Percentiles rank a stretch among this genome's conserved stretches.
Evolutionary conservation across 352 stramenopile genomes (phyloP).

Genomic region (Globisporangium canariense): DNA sequence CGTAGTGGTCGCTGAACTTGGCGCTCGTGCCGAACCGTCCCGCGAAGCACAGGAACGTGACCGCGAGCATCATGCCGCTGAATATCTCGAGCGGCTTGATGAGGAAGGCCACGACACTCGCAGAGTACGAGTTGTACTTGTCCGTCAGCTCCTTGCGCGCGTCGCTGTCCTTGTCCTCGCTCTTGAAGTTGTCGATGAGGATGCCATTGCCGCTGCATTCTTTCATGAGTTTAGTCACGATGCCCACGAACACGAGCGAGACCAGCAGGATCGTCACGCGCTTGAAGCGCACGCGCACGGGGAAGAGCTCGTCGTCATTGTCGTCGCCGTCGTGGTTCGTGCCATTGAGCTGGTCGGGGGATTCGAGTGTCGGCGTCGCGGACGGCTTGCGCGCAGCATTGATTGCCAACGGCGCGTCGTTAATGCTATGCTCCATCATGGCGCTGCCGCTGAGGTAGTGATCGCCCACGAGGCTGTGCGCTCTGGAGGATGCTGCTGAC

Average conservation of each 20-base stretch:
- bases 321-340: neutral
- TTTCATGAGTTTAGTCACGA: neutral
- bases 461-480: neutral
- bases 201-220: neutral
- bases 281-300: constrained; percentile 1
- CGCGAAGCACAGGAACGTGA: constrained; percentile 9
- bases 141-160: constrained; percentile 1
- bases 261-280: neutral
- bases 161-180: neutral
- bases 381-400: neutral
- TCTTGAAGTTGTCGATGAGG: neutral
- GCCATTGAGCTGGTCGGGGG: neutral
- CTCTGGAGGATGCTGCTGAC: neutral
- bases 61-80: constrained; percentile 2
- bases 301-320: neutral
- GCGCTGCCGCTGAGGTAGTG: constrained; percentile 1
- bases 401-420: neutral
- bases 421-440: neutral
- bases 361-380: neutral
- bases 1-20: constrained; percentile 24
- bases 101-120: neutral
- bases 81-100: constrained; percentile 7
- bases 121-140: constrained; percentile 10
- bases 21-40: neutral
- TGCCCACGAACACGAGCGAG: neutral